phyloP scores from a whole-genome alignment of 2,329 filamentous ascomycete species.

The Pestalotiopsis sp. region DNA sequence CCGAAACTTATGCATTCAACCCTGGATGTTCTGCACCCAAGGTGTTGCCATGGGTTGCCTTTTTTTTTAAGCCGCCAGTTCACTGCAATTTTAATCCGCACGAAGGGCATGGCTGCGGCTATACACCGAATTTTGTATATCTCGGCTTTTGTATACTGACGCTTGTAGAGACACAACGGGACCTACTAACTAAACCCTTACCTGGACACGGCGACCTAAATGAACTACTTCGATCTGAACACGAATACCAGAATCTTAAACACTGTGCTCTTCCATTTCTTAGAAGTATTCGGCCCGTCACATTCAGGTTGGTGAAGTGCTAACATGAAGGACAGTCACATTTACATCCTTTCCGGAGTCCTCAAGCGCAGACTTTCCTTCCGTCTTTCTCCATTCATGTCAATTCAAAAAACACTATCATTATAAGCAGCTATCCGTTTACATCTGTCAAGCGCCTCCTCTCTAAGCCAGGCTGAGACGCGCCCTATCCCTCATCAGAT shows the following conservation, averaged over 20 bases:
- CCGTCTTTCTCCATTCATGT: too few relatives aligned
- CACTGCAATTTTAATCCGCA: background rate
- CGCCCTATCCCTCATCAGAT: slow-evolving; percentile 26
- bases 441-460: background rate
- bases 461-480: slow-evolving; percentile 19
- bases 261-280: too few relatives aligned
- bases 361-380: too few relatives aligned
- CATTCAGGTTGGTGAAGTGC: background rate
- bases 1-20: too few relatives aligned
- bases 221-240: too few relatives aligned
- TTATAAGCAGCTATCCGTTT: background rate
- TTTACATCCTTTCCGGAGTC: too few relatives aligned
- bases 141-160: background rate
- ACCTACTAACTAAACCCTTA: too few relatives aligned
- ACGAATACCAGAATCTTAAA: too few relatives aligned
- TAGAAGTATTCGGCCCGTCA: too few relatives aligned
- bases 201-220: background rate
- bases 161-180: too few relatives aligned
- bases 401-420: background rate
- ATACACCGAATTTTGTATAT: background rate
- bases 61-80: background rate
- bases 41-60: too few relatives aligned
- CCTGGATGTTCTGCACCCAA: too few relatives aligned
- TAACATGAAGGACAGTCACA: background rate
- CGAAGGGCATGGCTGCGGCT: background rate